Evolutionary conservation across 257 asterid species (phyloP).

Genomic region (Fraxinus excelsior): DNA sequence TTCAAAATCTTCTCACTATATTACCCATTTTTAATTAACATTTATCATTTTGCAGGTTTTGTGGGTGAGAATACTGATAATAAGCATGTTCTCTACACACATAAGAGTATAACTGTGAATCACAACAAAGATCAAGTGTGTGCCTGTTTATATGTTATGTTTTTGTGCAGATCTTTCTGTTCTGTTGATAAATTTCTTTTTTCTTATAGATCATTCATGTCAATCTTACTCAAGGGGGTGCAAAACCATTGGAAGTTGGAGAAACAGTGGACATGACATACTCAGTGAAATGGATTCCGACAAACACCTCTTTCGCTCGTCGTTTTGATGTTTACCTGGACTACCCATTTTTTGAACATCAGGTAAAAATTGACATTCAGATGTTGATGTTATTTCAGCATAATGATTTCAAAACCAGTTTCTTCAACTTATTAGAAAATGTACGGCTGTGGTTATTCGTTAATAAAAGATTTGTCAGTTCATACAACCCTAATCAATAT

Average conservation of each 20-base stretch:
- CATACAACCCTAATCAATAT: background rate
- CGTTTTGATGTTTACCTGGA: conserved; percentile 96
- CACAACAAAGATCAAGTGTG: conserved; percentile 57
- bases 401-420: background rate
- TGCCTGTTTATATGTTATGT: background rate
- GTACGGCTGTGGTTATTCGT: background rate
- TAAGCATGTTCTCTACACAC: conserved; percentile 60
- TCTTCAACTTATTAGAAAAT: background rate
- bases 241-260: conserved; percentile 83
- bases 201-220: conserved; percentile 86
- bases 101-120: conserved; percentile 54
- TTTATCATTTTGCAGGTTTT: conserved; percentile 41
- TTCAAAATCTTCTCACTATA: background rate
- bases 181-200: conserved; percentile 1
- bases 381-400: background rate
- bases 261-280: conserved; percentile 76
- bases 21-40: background rate
- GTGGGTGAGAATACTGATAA: conserved; percentile 54
- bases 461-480: background rate
- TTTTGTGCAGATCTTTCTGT: background rate
- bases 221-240: conserved; percentile 80
- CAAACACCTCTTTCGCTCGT: conserved; percentile 78
- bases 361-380: conserved; percentile 46
- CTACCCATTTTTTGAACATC: conserved; percentile 97
- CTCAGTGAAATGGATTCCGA: conserved; percentile 83